Evolutionary conservation across 2,329 filamentous ascomycete genomes (phyloP).

Genomic region (Fusarium guadeloupense): DNA sequence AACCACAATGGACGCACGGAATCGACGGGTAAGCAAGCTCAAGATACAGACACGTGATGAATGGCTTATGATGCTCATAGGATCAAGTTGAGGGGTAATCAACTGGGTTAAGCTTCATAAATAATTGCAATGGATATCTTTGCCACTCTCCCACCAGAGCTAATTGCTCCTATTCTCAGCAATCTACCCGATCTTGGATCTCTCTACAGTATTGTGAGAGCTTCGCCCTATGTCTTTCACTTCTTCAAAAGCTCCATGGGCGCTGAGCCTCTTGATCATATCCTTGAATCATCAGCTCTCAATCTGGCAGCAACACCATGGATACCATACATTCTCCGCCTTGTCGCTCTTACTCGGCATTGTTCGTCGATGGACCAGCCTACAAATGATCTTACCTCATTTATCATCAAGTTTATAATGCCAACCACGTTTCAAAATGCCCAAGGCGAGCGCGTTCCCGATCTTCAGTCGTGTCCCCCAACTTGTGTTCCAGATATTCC

Average conservation of each 20-base stretch:
- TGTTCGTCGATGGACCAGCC: not conserved
- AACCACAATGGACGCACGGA: constrained; percentile 1
- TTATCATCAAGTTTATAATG: constrained; percentile 11
- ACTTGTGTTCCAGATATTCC: not conserved
- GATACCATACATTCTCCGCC: constrained; percentile 19
- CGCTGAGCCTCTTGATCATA: constrained; percentile 2
- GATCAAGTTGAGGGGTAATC: constrained; percentile 14
- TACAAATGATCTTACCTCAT: not conserved
- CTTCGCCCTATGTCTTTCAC: constrained; percentile 12
- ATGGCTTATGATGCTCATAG: constrained; percentile 3
- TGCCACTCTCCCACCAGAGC: constrained; percentile 11
- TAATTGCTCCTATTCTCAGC: constrained; percentile 10
- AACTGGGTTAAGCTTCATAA: no score
- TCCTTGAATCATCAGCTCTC: constrained; percentile 14
- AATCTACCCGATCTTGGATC: constrained; percentile 8
- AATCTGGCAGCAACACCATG: constrained; percentile 8
- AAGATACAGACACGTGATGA: constrained; percentile 13
- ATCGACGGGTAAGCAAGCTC: not conserved
- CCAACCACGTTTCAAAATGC: not conserved
- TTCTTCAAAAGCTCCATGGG: constrained; percentile 16
- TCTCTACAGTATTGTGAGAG: constrained; percentile 1
- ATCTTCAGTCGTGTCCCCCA: constrained; percentile 7
- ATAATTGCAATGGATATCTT: constrained; percentile 19
- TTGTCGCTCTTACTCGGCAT: constrained; percentile 18
- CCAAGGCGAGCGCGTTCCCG: not conserved